phyloP scores from a whole-genome alignment of 345 rosid species.

The Melaleuca alternifolia region DNA sequence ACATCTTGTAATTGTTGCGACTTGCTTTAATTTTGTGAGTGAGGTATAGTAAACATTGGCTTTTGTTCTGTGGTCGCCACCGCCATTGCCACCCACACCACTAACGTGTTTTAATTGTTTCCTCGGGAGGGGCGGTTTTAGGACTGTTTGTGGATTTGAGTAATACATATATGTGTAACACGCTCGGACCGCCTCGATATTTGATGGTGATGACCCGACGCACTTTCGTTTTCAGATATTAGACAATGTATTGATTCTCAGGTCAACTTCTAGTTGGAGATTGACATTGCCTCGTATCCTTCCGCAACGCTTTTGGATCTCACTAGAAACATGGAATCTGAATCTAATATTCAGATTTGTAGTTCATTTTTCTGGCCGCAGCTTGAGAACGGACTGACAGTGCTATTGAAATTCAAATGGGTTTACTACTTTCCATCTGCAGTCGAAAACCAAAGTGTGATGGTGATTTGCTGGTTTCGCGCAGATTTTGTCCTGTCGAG shows the following conservation, averaged over 20 bases:
- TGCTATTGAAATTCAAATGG: neutral
- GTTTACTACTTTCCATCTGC: neutral
- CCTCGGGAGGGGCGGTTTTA: neutral
- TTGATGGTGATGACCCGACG: neutral
- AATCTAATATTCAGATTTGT: neutral
- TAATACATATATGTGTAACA: neutral
- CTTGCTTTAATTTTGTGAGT: neutral
- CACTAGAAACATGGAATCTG: neutral
- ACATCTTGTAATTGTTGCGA: neutral
- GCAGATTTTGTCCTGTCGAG: neutral
- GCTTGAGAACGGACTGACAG: neutral
- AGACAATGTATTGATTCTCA: neutral
- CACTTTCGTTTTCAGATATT: neutral
- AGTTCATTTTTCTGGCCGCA: neutral
- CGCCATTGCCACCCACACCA: rapidly evolving
- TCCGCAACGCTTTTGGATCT: neutral
- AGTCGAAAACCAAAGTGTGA: neutral
- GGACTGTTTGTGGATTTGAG: neutral
- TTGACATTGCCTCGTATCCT: neutral
- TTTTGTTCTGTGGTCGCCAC: neutral
- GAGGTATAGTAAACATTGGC: neutral
- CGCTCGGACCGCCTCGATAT: neutral
- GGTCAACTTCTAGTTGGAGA: neutral
- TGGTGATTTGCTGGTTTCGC: neutral
- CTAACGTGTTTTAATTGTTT: neutral